Percentiles rank a stretch among this genome's conserved stretches.
These are phyloP conservation scores for Podaxis carcinomalis DNA, from an alignment of 768 basidiomycete genomes.

Conservation along the genomic window DNA sequence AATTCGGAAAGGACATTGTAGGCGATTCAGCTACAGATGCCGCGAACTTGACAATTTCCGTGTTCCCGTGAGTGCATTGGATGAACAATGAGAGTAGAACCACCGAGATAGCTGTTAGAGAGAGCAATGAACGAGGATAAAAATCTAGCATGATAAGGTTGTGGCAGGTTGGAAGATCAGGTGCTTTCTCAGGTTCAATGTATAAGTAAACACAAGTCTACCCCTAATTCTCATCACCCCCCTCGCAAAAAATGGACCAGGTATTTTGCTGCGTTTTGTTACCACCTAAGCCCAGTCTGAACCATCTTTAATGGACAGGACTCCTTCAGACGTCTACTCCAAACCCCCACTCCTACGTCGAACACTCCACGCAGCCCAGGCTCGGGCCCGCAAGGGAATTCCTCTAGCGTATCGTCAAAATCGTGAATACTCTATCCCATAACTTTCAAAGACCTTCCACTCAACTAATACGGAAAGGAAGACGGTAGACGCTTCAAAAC, in stretches of 20 bases:
- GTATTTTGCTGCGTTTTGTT: constrained; percentile 14
- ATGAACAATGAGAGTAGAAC: background rate
- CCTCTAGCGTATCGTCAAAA: background rate
- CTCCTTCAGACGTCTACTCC: constrained; percentile 52
- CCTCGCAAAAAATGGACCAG: constrained; percentile 27
- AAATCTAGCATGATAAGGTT: background rate
- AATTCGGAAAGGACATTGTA: constrained; percentile 17
- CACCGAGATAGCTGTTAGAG: background rate
- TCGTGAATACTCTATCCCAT: background rate
- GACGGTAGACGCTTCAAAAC: constrained; percentile 44
- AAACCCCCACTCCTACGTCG: constrained; percentile 25
- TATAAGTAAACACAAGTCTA: background rate
- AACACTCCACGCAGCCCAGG: constrained; percentile 13
- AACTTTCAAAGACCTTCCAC: background rate
- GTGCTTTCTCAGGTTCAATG: background rate
- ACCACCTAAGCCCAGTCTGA: background rate
- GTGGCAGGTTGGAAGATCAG: background rate
- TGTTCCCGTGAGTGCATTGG: constrained; percentile 42
- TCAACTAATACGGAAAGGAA: constrained; percentile 31
- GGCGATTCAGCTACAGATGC: constrained; percentile 23
- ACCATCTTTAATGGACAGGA: constrained; percentile 33
- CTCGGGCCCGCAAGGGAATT: background rate
- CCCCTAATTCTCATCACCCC: background rate
- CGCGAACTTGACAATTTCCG: constrained; percentile 61
- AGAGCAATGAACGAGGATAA: background rate